Conservation (phyloP, 768 basidiomycete species). For the Suillus discolor region DNA sequence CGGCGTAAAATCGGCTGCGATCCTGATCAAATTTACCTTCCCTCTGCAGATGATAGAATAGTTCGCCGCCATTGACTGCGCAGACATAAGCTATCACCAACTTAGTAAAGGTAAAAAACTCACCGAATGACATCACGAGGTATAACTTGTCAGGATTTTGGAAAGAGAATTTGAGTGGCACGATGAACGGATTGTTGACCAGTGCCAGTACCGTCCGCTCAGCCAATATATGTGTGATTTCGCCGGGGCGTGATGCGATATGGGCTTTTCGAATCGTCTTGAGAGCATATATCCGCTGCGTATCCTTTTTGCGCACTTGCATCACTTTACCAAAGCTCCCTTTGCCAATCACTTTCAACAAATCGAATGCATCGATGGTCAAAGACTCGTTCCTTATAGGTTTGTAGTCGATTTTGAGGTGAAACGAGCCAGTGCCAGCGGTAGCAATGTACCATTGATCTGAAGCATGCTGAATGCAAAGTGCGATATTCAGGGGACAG, state of each 20-base stretch:
- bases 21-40: slow-evolving; percentile 96
- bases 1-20: slow-evolving; percentile 95
- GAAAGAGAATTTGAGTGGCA: slow-evolving; percentile 98
- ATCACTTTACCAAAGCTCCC: slow-evolving; percentile 98
- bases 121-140: slow-evolving; percentile 94
- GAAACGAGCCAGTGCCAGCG: slow-evolving; percentile 88
- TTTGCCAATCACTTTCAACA: slow-evolving; percentile 97
- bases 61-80: slow-evolving; percentile 92
- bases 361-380: slow-evolving; percentile 95
- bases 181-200: slow-evolving; percentile 99
- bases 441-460: slow-evolving; percentile 91
- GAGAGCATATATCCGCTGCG: slow-evolving; percentile 94
- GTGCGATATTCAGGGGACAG: slow-evolving; percentile 15
- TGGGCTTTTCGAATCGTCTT: slow-evolving; percentile 99
- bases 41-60: slow-evolving; percentile 96
- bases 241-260: slow-evolving; percentile 93
- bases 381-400: slow-evolving; percentile 81
- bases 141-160: slow-evolving; percentile 98
- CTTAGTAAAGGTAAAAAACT: slow-evolving; percentile 25
- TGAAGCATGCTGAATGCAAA: slow-evolving; percentile 60
- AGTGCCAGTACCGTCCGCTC: slow-evolving; percentile 96
- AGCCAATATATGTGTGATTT: slow-evolving; percentile 97
- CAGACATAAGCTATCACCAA: neutral
- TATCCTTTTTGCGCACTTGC: slow-evolving; percentile 99
- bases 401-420: slow-evolving; percentile 94